These are phyloP conservation scores for Diddensiella caesifluorescens DNA, from an alignment of 805 yeast species.

Conservation along the genomic window DNA sequence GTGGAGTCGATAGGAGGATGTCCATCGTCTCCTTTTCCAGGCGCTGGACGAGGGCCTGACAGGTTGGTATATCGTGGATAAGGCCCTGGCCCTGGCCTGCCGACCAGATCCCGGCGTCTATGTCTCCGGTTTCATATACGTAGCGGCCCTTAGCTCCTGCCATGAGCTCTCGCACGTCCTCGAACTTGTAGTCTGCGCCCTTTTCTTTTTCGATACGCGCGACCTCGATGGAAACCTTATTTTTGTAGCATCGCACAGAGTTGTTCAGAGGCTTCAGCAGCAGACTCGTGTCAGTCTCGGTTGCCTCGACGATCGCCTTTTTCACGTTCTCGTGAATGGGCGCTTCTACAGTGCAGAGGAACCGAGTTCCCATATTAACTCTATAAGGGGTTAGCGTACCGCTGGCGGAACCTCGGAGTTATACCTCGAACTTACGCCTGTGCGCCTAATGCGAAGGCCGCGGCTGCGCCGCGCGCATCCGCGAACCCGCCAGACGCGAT, in stretches of 20 bases:
- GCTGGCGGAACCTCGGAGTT: background rate
- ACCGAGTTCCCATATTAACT: conserved; percentile 33
- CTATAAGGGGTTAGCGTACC: conserved; percentile 7
- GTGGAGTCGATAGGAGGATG: conserved; percentile 14
- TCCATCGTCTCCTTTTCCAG: conserved; percentile 26
- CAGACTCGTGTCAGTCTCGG: conserved; percentile 29
- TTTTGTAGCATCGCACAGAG: conserved; percentile 28
- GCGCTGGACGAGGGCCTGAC: conserved; percentile 26
- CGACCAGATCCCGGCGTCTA: conserved; percentile 31
- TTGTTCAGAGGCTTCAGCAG: conserved; percentile 28
- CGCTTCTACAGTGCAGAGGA: conserved; percentile 30
- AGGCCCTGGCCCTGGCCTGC: conserved; percentile 29
- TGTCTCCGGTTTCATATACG: conserved; percentile 30
- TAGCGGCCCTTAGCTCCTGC: conserved; percentile 28
- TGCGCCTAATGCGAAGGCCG: conserved; percentile 33
- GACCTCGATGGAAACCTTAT: conserved; percentile 27
- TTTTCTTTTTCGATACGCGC: conserved; percentile 22
- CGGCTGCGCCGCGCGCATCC: conserved; percentile 31
- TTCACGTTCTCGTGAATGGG: conserved; percentile 27
- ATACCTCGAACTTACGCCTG: conserved; percentile 4
- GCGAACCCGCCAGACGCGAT: conserved; percentile 33
- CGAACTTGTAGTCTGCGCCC: conserved; percentile 22
- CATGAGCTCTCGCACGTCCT: conserved; percentile 25
- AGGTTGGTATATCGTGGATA: conserved; percentile 31
- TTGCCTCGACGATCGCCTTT: conserved; percentile 21